Conservation (phyloP, 768 basidiomycete genomes). For the Mycena chlorophos region DNA sequence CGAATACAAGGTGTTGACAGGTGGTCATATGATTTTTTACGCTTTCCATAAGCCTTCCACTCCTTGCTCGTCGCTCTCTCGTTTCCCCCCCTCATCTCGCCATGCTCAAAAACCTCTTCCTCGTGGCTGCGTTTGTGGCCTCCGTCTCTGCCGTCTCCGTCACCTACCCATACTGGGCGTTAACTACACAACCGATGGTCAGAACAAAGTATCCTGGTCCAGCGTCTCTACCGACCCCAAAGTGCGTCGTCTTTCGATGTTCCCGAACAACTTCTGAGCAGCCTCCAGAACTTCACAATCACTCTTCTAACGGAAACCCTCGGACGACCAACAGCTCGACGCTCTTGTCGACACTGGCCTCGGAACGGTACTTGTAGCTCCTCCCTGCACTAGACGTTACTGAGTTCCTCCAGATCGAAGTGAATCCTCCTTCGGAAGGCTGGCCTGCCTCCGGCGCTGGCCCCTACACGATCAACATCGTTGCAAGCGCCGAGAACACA, state of each 20-base stretch:
- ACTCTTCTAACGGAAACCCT: slow-evolving; percentile 32
- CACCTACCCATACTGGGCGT: slow-evolving; percentile 45
- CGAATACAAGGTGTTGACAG: not conserved
- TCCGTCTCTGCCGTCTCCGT: slow-evolving; percentile 66
- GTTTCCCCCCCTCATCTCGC: slow-evolving; percentile 15
- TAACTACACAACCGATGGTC: slow-evolving; percentile 60
- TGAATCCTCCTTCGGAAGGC: slow-evolving; percentile 60
- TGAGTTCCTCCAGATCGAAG: slow-evolving; percentile 24
- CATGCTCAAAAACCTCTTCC: slow-evolving; percentile 45
- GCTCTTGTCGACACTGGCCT: slow-evolving; percentile 54
- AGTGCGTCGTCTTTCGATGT: slow-evolving; percentile 36
- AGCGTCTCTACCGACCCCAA: slow-evolving; percentile 63
- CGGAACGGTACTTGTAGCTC: slow-evolving; percentile 18
- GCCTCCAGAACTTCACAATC: not conserved
- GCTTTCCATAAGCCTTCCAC: slow-evolving; percentile 12
- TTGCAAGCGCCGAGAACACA: slow-evolving; percentile 46
- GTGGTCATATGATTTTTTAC: slow-evolving; percentile 1
- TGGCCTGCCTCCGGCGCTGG: slow-evolving; percentile 57
- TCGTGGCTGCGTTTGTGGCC: slow-evolving; percentile 49
- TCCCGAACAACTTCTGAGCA: slow-evolving; percentile 4
- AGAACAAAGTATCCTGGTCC: slow-evolving; percentile 59
- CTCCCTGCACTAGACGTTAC: not conserved
- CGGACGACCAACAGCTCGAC: slow-evolving; percentile 50
- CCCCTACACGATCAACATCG: slow-evolving; percentile 72
- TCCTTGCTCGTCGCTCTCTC: slow-evolving; percentile 19